phyloP scores from a whole-genome alignment of 225 moss, liverwort and hornwort species.

The Asterella californica region DNA sequence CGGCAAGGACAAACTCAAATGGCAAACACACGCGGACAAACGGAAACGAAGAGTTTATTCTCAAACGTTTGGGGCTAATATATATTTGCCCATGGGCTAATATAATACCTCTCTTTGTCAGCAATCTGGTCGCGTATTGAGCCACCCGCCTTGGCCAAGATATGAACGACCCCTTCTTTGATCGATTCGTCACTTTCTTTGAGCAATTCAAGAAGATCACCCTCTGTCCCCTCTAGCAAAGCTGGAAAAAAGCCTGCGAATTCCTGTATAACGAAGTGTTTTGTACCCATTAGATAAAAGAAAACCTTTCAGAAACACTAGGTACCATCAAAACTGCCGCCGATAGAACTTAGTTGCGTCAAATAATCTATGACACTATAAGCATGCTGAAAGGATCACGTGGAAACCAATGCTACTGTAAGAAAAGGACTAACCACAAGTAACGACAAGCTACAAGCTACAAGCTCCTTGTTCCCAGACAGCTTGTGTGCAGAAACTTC shows the following conservation, averaged over 20 bases:
- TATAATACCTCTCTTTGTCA: conserved; percentile 50
- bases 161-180: conserved; percentile 93
- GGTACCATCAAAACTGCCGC: not conserved
- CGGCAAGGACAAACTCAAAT: not conserved
- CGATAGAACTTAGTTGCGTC: not conserved
- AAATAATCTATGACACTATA: not conserved
- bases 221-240: conserved; percentile 76
- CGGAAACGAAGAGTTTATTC: not conserved
- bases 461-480: conserved; percentile 58
- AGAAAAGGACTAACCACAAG: conserved; percentile 60
- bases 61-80: not conserved
- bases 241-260: conserved; percentile 79
- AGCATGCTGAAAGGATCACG: not conserved
- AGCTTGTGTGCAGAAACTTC: conserved; percentile 52
- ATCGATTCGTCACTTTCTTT: conserved; percentile 85
- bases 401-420: not conserved
- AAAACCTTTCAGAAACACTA: not conserved
- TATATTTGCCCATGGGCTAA: not conserved
- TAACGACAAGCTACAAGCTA: conserved; percentile 61
- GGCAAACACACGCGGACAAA: not conserved
- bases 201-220: conserved; percentile 71
- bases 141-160: conserved; percentile 90
- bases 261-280: conserved; percentile 48
- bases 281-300: not conserved
- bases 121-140: conserved; percentile 73